Conservation (phyloP, 768 basidiomycete species). For the Dioszegia aurantiaca region DNA sequence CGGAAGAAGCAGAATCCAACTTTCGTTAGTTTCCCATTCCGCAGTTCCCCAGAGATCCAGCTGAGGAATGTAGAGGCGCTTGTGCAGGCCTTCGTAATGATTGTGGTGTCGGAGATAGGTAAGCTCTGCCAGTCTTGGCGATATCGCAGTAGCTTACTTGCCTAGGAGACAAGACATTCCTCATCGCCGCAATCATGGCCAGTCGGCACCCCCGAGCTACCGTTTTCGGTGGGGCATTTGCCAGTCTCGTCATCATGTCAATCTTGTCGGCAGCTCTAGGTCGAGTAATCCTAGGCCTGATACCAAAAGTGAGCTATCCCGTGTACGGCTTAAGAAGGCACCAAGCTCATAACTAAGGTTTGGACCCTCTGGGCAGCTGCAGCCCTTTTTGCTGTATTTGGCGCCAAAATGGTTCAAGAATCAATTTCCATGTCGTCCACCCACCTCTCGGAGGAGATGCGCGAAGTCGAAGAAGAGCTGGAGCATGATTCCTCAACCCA, state of each 20-base stretch:
- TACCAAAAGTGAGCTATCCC: conserved; percentile 58
- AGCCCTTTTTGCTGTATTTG: conserved; percentile 83
- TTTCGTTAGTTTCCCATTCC: conserved; percentile 8
- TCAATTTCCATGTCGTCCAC: conserved; percentile 74
- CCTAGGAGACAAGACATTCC: conserved; percentile 88
- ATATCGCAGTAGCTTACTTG: not conserved
- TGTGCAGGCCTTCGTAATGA: conserved; percentile 79
- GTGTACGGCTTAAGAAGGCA: no score
- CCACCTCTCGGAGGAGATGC: conserved; percentile 90
- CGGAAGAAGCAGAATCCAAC: conserved; percentile 5
- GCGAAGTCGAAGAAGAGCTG: conserved; percentile 93
- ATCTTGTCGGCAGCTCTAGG: conserved; percentile 91
- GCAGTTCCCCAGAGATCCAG: not conserved
- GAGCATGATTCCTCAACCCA: conserved; percentile 66
- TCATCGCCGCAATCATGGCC: conserved; percentile 75
- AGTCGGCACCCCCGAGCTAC: conserved; percentile 77
- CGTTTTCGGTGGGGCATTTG: conserved; percentile 85
- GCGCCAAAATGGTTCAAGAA: conserved; percentile 82
- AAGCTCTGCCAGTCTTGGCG: not conserved
- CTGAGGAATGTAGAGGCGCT: conserved; percentile 56
- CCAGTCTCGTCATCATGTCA: conserved; percentile 87
- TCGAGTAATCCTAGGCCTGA: conserved; percentile 76
- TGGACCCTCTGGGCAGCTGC: conserved; percentile 60
- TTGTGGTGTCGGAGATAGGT: conserved; percentile 60
- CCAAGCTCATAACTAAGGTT: conserved; percentile 18